Base-by-base conservation (phyloP, 495 filamentous ascomycete genomes). In the Haplographium delicatum region DNA sequence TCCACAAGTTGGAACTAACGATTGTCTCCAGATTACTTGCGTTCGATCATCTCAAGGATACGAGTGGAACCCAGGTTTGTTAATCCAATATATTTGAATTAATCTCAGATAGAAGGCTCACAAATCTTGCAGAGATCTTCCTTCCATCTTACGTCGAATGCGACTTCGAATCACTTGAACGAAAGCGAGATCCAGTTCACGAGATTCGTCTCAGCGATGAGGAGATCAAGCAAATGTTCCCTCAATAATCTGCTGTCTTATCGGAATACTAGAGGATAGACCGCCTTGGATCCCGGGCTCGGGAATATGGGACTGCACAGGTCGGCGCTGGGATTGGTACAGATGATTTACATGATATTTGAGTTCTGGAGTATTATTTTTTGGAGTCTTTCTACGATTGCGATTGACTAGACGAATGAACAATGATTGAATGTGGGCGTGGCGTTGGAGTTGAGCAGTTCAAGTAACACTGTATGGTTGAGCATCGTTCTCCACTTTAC, bases 11-110 rank as follows among this genome's bases (percentile, higher is more conserved):
- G 38, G 24, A 53, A 44, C 51, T 58, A 50, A 62, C 34, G 4
- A 5, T 44, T 44, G 9, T 18, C 51, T 18, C 5, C 48, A 86
- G 82, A 83, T 86, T 50, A 83, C 82, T 7, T 86, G 83, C 60
- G 76, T 86, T 35, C 74, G 80, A 47, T 78, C 79, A 4, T 81
- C 75, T 51, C 83, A 86, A 63, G 83, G 83, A 38, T 86, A 83
- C 59, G 75, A 80, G 16, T 86, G 83, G 83, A 86, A 85, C 64
- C 82, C 82, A 64, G 75, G 75, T 76, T 66, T 27, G 68, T 59
- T 46, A 34, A 18, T 20, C 44, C 5, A 16, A 37, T 13, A 0
- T 13, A 33, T n/a, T 34, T 22, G 31, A 15, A 35, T 18, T 19
- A 16, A 19, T 30, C 34, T 5, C 1, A 39, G 13, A n/a, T 20